Evolutionary conservation across 2,329 filamentous ascomycete genomes (phyloP).

Genomic region (Leptographium radiaticola): DNA sequence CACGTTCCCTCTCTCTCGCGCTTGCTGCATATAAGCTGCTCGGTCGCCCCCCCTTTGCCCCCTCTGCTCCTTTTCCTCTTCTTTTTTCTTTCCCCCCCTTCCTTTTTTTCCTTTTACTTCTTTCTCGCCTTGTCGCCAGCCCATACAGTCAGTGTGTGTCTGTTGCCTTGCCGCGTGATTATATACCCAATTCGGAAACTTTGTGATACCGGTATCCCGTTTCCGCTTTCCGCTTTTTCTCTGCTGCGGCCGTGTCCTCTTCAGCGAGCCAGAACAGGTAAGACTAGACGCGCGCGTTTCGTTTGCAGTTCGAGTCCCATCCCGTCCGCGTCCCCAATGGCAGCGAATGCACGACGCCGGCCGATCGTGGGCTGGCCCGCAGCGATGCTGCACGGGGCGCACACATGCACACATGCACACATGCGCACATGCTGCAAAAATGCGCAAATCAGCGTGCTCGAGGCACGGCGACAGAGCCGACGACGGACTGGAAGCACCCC

Average conservation of each 20-base stretch:
- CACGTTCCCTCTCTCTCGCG: not conserved
- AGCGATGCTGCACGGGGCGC: not conserved
- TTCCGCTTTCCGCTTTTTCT: not conserved
- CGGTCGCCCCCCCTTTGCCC: constrained; percentile 1
- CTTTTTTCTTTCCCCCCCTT: constrained; percentile 1
- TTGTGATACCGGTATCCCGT: constrained; percentile 7
- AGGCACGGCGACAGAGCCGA: not conserved
- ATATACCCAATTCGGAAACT: constrained; percentile 13
- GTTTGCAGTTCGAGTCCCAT: too few species aligned
- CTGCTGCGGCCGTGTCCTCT: not conserved
- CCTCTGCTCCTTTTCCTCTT: constrained; percentile 2
- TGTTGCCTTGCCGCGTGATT: constrained; percentile 12
- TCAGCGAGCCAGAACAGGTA: not conserved
- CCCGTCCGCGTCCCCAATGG: too few species aligned
- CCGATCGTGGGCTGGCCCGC: not conserved
- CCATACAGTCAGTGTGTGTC: constrained; percentile 10
- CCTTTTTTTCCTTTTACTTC: not conserved
- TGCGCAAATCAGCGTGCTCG: too few species aligned
- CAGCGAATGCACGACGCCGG: too few species aligned
- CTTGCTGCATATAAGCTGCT: constrained; percentile 9
- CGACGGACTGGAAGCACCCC: not conserved
- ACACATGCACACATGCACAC: not conserved
- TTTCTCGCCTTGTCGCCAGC: constrained; percentile 12
- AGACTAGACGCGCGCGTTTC: not conserved
- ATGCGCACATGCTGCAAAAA: not conserved